Evolutionary conservation across 2,329 filamentous ascomycete species (phyloP).

Genomic region (Aspergillus japonicus): DNA sequence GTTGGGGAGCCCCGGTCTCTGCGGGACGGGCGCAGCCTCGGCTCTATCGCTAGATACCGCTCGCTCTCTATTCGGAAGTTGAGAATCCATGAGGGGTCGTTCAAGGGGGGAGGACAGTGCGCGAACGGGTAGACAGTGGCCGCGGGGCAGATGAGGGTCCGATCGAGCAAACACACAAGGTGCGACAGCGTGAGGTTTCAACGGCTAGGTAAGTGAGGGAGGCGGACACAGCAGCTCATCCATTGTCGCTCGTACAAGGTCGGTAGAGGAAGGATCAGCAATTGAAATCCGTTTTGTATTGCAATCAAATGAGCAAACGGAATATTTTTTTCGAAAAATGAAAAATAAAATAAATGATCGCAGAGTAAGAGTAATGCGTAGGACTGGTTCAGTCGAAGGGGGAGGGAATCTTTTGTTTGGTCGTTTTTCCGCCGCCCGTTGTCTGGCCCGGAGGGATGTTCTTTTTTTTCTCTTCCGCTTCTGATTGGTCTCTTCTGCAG

Average conservation of each 20-base stretch:
- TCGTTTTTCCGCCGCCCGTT: neutral
- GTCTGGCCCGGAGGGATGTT: neutral
- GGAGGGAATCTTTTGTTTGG: neutral
- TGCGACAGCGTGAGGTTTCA: constrained; percentile 24
- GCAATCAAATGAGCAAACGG: neutral
- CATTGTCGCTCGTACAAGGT: constrained; percentile 29
- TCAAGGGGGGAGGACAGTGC: constrained; percentile 8
- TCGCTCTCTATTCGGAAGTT: constrained; percentile 29
- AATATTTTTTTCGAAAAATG: no score
- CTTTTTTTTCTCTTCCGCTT: constrained; percentile 6
- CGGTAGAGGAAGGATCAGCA: constrained; percentile 7
- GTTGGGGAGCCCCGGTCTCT: constrained; percentile 32
- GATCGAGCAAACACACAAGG: constrained; percentile 19
- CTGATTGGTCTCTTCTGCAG: constrained; percentile 2
- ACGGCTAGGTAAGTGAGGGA: constrained; percentile 31
- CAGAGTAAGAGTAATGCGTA: neutral
- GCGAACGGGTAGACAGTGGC: constrained; percentile 14
- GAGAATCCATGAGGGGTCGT: constrained; percentile 26
- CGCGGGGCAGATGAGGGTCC: constrained; percentile 15
- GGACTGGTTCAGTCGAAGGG: neutral
- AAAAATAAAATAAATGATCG: neutral
- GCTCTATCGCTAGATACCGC: constrained; percentile 33
- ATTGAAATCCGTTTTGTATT: neutral
- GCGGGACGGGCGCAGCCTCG: constrained; percentile 25
- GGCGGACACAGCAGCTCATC: constrained; percentile 30